phyloP scores from a whole-genome alignment of 495 filamentous ascomycete genomes.

The Annulohypoxylon stygium region DNA sequence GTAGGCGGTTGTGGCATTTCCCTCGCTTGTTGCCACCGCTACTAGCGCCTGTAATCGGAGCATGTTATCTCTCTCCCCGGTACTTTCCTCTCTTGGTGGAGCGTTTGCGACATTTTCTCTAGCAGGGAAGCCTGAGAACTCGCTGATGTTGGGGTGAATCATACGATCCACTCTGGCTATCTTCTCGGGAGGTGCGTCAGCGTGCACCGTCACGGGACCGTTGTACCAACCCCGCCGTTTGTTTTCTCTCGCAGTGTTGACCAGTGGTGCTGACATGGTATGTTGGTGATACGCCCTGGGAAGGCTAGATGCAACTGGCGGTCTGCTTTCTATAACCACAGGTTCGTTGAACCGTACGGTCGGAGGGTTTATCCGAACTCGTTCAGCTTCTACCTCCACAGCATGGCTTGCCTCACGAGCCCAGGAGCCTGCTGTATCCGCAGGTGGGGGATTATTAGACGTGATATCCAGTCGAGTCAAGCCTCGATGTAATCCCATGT shows the following conservation, averaged over 20 bases:
- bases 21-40: slow-evolving; percentile 88
- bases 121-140: slow-evolving; percentile 60
- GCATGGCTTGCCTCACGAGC: slow-evolving; percentile 64
- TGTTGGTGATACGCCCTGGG: slow-evolving; percentile 59
- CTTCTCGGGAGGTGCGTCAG: slow-evolving; percentile 56
- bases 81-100: slow-evolving; percentile 47
- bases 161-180: slow-evolving; percentile 61
- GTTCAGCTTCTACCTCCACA: slow-evolving; percentile 62
- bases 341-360: slow-evolving; percentile 63
- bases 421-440: slow-evolving; percentile 68
- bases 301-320: not conserved
- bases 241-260: slow-evolving; percentile 66
- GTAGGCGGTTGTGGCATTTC: slow-evolving; percentile 69
- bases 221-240: slow-evolving; percentile 80
- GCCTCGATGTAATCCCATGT: slow-evolving; percentile 79
- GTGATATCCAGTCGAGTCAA: slow-evolving; percentile 80
- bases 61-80: slow-evolving; percentile 60
- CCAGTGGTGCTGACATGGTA: slow-evolving; percentile 64
- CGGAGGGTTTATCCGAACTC: slow-evolving; percentile 53
- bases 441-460: slow-evolving; percentile 65
- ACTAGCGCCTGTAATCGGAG: slow-evolving; percentile 85
- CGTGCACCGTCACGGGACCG: slow-evolving; percentile 62
- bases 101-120: slow-evolving; percentile 46
- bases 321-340: slow-evolving; percentile 34
- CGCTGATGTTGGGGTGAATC: slow-evolving; percentile 61